Conservation (phyloP, 768 basidiomycete species). For the Mycena galericulata region DNA sequence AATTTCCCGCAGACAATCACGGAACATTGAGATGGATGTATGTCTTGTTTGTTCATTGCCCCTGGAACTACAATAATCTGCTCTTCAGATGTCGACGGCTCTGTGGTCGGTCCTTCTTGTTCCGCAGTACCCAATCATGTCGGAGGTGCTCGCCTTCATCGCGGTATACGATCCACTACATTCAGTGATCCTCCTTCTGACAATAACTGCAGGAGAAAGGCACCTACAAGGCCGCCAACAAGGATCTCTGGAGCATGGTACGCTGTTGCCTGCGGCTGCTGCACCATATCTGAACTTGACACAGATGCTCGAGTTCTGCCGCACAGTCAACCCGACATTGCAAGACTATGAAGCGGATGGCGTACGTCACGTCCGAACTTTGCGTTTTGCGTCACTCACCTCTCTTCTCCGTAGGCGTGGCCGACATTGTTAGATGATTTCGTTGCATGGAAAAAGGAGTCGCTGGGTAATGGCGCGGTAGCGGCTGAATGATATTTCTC, state of each 20-base stretch:
- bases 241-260: constrained; percentile 91
- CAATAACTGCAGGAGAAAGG: constrained; percentile 58
- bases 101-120: constrained; percentile 81
- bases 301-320: constrained; percentile 84
- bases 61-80: background rate
- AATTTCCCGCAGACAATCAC: constrained; percentile 61
- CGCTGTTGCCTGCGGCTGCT: constrained; percentile 31
- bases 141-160: constrained; percentile 76
- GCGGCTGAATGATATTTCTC: constrained; percentile 17
- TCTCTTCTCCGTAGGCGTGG: constrained; percentile 76
- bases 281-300: constrained; percentile 7
- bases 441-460: constrained; percentile 70
- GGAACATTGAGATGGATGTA: constrained; percentile 88
- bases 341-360: constrained; percentile 82
- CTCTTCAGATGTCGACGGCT: constrained; percentile 70
- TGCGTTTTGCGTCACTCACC: constrained; percentile 6
- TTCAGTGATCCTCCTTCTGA: constrained; percentile 28
- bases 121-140: constrained; percentile 75
- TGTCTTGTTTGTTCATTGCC: constrained; percentile 29
- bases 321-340: constrained; percentile 68
- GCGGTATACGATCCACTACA: constrained; percentile 54
- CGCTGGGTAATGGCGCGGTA: constrained; percentile 29
- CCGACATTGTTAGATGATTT: constrained; percentile 87
- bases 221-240: constrained; percentile 82
- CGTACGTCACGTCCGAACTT: constrained; percentile 53